Percentiles rank a stretch among this genome's conserved stretches.
These are phyloP conservation scores for Ammopiptanthus mongolicus DNA, from an alignment of 306 rosid species.

Conservation along the genomic window DNA sequence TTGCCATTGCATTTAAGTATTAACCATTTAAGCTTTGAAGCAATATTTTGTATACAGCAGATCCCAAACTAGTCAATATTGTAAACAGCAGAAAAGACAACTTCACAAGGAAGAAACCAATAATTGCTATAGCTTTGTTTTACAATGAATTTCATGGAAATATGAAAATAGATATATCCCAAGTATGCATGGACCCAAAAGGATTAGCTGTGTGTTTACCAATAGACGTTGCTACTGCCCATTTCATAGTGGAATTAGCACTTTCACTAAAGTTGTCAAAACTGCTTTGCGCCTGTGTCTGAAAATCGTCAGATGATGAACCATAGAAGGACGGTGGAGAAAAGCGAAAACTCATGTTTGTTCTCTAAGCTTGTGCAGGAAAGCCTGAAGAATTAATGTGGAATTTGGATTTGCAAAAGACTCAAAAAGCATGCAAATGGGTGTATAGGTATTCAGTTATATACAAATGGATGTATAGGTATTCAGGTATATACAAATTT, in stretches of 20 bases:
- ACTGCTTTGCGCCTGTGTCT: not conserved
- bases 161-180: not conserved
- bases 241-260: constrained; percentile 25
- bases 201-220: constrained; percentile 9
- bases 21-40: not conserved
- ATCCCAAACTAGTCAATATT: not conserved
- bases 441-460: not conserved
- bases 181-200: not conserved
- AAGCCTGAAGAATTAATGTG: not conserved
- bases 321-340: not conserved
- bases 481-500: no score
- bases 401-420: not conserved
- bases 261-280: constrained; percentile 11
- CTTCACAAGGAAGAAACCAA: not conserved
- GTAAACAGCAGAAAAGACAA: not conserved
- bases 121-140: not conserved
- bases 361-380: not conserved
- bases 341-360: constrained; percentile 9
- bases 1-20: not conserved
- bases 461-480: no score
- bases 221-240: constrained; percentile 17
- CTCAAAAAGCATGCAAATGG: not conserved
- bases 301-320: not conserved
- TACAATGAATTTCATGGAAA: not conserved
- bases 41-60: not conserved